phyloP scores from a whole-genome alignment of 768 basidiomycete genomes.

The Phylloporus sp. region DNA sequence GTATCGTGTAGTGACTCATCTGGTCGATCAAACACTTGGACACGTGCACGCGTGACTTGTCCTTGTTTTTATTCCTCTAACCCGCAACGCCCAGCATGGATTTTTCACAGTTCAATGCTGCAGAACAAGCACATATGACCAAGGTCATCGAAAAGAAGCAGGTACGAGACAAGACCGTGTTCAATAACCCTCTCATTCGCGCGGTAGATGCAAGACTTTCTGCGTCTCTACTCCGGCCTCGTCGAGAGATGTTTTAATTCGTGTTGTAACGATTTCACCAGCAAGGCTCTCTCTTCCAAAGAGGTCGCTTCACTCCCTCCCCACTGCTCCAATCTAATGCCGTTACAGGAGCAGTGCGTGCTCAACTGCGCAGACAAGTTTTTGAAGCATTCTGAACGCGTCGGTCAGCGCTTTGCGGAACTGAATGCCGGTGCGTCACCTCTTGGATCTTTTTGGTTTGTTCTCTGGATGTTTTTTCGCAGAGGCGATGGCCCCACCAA shows the following conservation, averaged over 20 bases:
- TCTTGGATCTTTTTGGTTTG: background rate
- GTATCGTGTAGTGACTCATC: background rate
- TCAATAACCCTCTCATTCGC: conserved; percentile 5
- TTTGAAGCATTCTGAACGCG: conserved; percentile 91
- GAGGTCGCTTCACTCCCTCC: conserved; percentile 52
- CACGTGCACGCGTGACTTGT: conserved; percentile 10
- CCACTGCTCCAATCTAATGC: conserved; percentile 7
- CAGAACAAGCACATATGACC: conserved; percentile 96
- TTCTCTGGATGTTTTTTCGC: conserved; percentile 4
- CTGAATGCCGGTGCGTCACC: conserved; percentile 75
- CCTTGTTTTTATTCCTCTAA: background rate
- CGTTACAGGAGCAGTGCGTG: conserved; percentile 78
- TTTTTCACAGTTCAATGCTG: conserved; percentile 81
- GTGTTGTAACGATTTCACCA: conserved; percentile 96
- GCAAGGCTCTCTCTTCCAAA: conserved; percentile 88
- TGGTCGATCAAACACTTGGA: conserved; percentile 5
- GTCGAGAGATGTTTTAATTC: conserved; percentile 95
- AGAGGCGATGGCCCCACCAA: conserved; percentile 32
- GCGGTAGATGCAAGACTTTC: conserved; percentile 94
- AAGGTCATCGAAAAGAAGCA: conserved; percentile 96
- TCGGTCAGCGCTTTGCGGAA: conserved; percentile 90
- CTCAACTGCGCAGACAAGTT: conserved; percentile 97
- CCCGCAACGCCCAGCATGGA: conserved; percentile 55
- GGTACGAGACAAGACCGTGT: conserved; percentile 40
- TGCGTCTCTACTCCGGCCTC: conserved; percentile 90